These are phyloP conservation scores for Suhomyces maxii DNA, from an alignment of 1,139 yeast genomes.

Conservation along the genomic window DNA sequence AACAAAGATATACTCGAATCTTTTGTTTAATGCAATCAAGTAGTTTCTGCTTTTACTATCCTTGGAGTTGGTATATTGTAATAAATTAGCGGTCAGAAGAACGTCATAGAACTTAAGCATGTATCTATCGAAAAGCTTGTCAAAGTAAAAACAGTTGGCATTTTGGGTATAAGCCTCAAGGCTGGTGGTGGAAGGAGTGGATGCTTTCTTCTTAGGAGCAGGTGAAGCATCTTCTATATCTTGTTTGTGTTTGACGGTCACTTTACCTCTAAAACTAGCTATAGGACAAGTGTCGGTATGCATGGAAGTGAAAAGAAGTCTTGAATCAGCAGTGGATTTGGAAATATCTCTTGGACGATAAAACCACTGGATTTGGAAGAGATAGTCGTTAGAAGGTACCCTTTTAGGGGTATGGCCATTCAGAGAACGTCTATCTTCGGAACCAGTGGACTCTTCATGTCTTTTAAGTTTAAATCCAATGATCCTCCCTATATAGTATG, in stretches of 20 bases:
- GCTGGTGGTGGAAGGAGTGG: constrained; percentile 21
- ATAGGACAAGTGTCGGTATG: constrained; percentile 85
- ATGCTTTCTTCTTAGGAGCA: constrained; percentile 10
- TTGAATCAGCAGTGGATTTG: constrained; percentile 64
- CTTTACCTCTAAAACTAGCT: constrained; percentile 72
- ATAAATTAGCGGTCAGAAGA: constrained; percentile 33
- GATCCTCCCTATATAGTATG: constrained; percentile 84
- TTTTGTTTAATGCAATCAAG: constrained; percentile 60
- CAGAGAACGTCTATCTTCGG: not conserved
- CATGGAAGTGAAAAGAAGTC: constrained; percentile 81
- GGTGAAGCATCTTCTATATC: constrained; percentile 53
- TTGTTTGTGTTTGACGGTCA: constrained; percentile 64
- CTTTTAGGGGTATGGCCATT: not conserved
- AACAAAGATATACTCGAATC: constrained; percentile 73
- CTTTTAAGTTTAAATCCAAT: constrained; percentile 65
- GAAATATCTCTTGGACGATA: constrained; percentile 87
- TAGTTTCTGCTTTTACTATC: constrained; percentile 59
- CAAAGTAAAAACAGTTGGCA: constrained; percentile 82
- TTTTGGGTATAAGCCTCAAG: constrained; percentile 52
- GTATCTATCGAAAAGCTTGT: constrained; percentile 81
- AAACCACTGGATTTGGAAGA: constrained; percentile 84
- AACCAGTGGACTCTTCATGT: constrained; percentile 5
- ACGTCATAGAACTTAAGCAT: constrained; percentile 84
- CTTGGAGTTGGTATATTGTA: constrained; percentile 56
- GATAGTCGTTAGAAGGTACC: constrained; percentile 48